phyloP scores from a whole-genome alignment of 2,329 filamentous ascomycete species.

The Colletotrichum theobromicola region DNA sequence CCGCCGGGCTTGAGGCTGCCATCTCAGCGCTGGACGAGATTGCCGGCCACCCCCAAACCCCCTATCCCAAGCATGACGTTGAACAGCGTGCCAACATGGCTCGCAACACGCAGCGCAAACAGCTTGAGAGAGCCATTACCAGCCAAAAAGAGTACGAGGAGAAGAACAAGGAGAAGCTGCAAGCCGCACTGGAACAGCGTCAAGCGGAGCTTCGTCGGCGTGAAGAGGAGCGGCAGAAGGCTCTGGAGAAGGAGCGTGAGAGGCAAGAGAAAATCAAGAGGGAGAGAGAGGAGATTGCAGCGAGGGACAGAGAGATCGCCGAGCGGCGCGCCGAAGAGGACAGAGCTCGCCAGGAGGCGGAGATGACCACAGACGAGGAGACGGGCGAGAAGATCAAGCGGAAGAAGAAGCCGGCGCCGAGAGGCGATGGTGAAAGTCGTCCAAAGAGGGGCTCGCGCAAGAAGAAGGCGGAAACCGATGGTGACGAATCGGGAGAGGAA shows the following conservation, averaged over 20 bases:
- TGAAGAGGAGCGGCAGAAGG: constrained; percentile 76
- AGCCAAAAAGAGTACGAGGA: constrained; percentile 91
- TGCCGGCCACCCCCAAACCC: constrained; percentile 68
- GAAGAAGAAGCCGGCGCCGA: constrained; percentile 65
- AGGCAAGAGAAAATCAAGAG: constrained; percentile 82
- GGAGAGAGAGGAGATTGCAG: constrained; percentile 81
- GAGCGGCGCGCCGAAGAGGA: constrained; percentile 76
- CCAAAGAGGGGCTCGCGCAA: constrained; percentile 66
- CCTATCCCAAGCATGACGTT: constrained; percentile 88
- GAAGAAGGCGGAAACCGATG: constrained; percentile 46
- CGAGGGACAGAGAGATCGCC: constrained; percentile 75
- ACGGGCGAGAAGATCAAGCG: constrained; percentile 82
- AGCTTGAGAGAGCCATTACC: constrained; percentile 84
- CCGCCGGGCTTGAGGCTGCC: constrained; percentile 81
- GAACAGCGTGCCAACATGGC: constrained; percentile 98
- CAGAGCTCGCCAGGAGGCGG: constrained; percentile 70
- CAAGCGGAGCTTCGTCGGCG: constrained; percentile 80
- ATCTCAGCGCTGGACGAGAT: constrained; percentile 75
- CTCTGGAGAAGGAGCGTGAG: constrained; percentile 73
- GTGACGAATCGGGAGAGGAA: constrained; percentile 52
- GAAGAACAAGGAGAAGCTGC: constrained; percentile 87
- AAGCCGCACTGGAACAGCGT: constrained; percentile 78
- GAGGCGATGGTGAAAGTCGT: constrained; percentile 31
- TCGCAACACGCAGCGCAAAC: constrained; percentile 90
- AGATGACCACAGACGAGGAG: constrained; percentile 81